A percentile compares a stretch with the other conserved stretches of the same genome.
Evolutionary conservation across 148 eudicot species (phyloP).

Genomic region (Fagopyrum tataricum): DNA sequence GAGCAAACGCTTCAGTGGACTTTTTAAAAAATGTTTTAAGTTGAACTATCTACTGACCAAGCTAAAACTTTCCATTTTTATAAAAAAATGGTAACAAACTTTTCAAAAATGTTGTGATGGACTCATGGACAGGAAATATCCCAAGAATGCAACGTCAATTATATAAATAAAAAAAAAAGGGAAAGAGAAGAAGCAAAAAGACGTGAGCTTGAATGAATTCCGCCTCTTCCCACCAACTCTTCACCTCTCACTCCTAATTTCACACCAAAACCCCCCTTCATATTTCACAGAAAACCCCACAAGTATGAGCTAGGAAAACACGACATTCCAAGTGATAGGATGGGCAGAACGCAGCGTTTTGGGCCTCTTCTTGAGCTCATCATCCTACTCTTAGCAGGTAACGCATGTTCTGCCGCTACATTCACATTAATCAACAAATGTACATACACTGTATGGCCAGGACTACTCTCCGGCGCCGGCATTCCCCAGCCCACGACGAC

Average conservation of each 20-base stretch:
- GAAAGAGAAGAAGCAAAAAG: too few relatives aligned
- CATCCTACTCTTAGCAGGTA: not conserved
- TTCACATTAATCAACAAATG: slow-evolving; percentile 66
- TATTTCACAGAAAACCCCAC: not conserved
- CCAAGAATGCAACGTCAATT: too few relatives aligned
- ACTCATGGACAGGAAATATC: too few relatives aligned
- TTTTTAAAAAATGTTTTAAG: too few relatives aligned
- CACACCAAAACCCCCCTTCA: not conserved
- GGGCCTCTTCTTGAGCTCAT: not conserved
- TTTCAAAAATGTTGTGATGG: too few relatives aligned
- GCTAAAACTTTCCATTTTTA: too few relatives aligned
- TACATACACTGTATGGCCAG: slow-evolving; percentile 66
- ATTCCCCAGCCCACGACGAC: slow-evolving; percentile 51
- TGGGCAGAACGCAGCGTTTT: not conserved
- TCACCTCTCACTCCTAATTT: not conserved
- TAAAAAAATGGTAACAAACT: too few relatives aligned
- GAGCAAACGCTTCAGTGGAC: too few relatives aligned
- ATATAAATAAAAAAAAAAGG: too few relatives aligned
- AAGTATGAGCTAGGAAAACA: not conserved
- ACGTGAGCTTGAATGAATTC: not conserved
- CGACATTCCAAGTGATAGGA: not conserved
- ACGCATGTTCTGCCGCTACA: slow-evolving; percentile 31
- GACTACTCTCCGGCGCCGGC: slow-evolving; percentile 61
- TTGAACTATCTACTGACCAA: too few relatives aligned
- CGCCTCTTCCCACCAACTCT: not conserved